Evolutionary conservation across 331 rosid species (phyloP), one percentile per base, ranked within the genome.

Genomic region (Telfairia occidentalis): DNA sequence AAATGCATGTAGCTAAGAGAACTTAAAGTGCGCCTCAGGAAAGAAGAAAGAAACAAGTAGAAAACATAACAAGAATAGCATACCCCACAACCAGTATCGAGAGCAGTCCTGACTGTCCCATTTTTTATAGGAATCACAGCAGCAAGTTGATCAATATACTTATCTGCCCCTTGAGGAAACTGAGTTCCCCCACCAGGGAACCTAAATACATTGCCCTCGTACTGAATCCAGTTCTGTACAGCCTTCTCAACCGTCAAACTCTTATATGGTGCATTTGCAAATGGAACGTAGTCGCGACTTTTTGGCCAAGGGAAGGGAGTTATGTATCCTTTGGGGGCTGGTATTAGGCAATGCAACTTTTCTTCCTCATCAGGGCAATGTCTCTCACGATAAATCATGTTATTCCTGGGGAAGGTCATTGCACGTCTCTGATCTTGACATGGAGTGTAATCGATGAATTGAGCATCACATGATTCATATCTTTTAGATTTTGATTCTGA

Each of bases 41-140:
- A 74, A 37, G 38, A 43, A 26, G 13, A 26, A 43, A 69, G 37
- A 42, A 45, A 23, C 4, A 38, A 43, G 24, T 30, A 23, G 21
- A 67, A 59, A 77, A 57, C 13, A 53, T 53, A 50, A 29, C 34
- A 37, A 55, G 73, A 53, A 53, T 61, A 78, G 59, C 95, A 73
- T 89, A 94, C 98, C 96, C 98, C 98, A 10, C 98, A 94, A 54
- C 98, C 98, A 78, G 98, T 94, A 82, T 94, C 98, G 28, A 94
- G 78, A 1, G 98, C 98, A 32, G 97, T 94, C 81, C 98, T 88
- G 67, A 91, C 97, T 3, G 89, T 88, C 57, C 98, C 98, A 75
- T 94, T 76, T 74, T 81, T 73, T n/a, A 94, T 88, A n/a, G 98
- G 98, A 82, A 94, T 88, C 70, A 94, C 97, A 74, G 98, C 86